These are phyloP conservation scores for Saccharomyces paradoxus DNA, from an alignment of 805 yeast species.

Conservation along the genomic window DNA sequence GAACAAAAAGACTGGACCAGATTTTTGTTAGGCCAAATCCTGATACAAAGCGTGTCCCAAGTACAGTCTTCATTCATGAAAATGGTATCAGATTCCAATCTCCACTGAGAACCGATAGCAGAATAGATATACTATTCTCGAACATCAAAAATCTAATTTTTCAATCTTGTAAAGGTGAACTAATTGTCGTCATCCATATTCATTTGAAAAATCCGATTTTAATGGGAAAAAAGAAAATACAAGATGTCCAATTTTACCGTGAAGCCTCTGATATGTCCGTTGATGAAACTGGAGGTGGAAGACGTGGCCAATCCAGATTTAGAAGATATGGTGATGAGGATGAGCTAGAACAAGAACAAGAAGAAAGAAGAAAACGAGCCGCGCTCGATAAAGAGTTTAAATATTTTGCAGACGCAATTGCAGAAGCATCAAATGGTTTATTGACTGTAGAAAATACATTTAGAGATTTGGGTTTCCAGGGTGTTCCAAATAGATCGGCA, in stretches of 20 bases:
- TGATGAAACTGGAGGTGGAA: conserved; percentile 94
- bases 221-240: conserved; percentile 92
- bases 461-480: conserved; percentile 92
- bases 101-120: conserved; percentile 73
- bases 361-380: conserved; percentile 87
- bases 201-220: conserved; percentile 88
- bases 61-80: conserved; percentile 83
- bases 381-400: conserved; percentile 87
- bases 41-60: conserved; percentile 92
- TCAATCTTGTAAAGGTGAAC: conserved; percentile 93
- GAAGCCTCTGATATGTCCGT: conserved; percentile 94
- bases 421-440: conserved; percentile 77
- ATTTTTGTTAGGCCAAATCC: conserved; percentile 93
- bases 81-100: conserved; percentile 94
- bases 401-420: conserved; percentile 79
- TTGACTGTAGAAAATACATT: conserved; percentile 90
- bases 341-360: conserved; percentile 96
- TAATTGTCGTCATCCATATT: conserved; percentile 85
- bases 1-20: conserved; percentile 80
- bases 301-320: conserved; percentile 60
- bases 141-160: conserved; percentile 90
- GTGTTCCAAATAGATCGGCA: conserved; percentile 93
- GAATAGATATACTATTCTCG: conserved; percentile 78
- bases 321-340: conserved; percentile 95
- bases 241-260: conserved; percentile 91